Percentiles rank a stretch among this genome's conserved stretches.
Evolutionary conservation across 345 rosid genomes (phyloP).

Genomic region (Citrus glauca): DNA sequence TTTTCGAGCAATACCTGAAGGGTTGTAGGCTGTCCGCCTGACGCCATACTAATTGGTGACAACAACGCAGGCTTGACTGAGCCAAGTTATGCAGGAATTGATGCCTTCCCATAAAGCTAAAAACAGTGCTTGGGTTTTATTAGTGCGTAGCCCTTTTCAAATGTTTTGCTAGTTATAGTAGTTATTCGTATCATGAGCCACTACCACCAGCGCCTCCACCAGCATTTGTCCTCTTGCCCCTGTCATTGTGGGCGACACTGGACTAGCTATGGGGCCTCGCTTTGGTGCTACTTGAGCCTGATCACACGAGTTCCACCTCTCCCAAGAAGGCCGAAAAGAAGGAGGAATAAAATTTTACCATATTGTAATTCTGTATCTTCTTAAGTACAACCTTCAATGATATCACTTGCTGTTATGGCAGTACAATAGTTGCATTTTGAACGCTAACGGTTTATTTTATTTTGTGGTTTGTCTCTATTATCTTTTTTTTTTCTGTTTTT

Average conservation of each 20-base stretch:
- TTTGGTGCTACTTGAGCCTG: not conserved
- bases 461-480: not conserved
- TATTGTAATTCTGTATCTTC: not conserved
- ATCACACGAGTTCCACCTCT: constrained; percentile 25
- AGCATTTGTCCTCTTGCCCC: constrained; percentile 48
- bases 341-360: not conserved
- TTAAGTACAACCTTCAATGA: constrained; percentile 16
- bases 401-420: not conserved
- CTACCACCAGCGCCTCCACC: constrained; percentile 67
- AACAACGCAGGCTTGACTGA: constrained; percentile 11
- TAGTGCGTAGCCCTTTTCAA: constrained; percentile 36
- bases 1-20: constrained; percentile 25
- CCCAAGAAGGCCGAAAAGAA: not conserved
- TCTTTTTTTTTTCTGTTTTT: not conserved
- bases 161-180: constrained; percentile 27
- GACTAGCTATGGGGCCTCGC: constrained; percentile 24
- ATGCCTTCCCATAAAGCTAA: constrained; percentile 18
- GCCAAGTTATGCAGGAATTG: constrained; percentile 12
- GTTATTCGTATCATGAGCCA: constrained; percentile 41
- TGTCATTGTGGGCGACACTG: constrained; percentile 27
- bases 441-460: not conserved
- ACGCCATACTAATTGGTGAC: constrained; percentile 16
- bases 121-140: constrained; percentile 11
- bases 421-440: not conserved
- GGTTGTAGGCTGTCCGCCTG: constrained; percentile 5